Percentiles rank a stretch among this genome's conserved stretches.
These are phyloP conservation scores for Massariosphaeria phaeospora DNA, from an alignment of 495 filamentous ascomycete genomes.

Conservation along the genomic window DNA sequence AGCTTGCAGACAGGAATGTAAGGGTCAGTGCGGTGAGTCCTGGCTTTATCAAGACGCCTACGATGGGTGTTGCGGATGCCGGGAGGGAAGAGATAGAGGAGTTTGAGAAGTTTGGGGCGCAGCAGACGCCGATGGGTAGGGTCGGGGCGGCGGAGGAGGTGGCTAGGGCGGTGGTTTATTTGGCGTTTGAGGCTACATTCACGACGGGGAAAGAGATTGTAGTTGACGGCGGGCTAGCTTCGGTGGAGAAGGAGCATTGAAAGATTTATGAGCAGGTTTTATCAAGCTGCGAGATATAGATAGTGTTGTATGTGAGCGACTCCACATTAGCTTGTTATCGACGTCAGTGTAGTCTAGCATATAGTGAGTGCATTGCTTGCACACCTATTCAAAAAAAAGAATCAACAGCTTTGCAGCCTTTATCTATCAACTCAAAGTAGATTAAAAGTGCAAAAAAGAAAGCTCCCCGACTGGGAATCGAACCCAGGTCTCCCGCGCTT, in stretches of 20 bases:
- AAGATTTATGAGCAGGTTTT: background rate
- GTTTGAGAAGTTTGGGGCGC: background rate
- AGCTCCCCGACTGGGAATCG: slow-evolving; percentile 45
- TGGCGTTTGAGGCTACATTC: background rate
- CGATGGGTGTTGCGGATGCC: background rate
- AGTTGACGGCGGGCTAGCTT: background rate
- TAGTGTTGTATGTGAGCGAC: no score
- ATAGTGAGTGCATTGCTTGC: no score
- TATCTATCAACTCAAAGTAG: no score
- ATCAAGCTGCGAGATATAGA: no score
- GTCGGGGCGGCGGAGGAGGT: no score
- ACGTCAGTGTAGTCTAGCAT: no score
- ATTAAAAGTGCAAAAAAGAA: slow-evolving; percentile 10
- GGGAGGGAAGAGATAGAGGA: background rate
- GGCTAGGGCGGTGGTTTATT: background rate
- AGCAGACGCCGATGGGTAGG: background rate
- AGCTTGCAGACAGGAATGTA: background rate
- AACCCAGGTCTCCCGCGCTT: slow-evolving; percentile 49
- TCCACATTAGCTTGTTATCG: no score
- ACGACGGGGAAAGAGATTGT: background rate
- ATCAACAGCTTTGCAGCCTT: no score
- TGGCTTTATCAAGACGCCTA: background rate
- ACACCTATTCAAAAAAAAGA: background rate
- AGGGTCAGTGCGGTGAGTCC: background rate
- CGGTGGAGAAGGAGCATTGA: background rate